Base-by-base conservation (phyloP, 352 stramenopile species). In the Pythium dissimile region DNA sequence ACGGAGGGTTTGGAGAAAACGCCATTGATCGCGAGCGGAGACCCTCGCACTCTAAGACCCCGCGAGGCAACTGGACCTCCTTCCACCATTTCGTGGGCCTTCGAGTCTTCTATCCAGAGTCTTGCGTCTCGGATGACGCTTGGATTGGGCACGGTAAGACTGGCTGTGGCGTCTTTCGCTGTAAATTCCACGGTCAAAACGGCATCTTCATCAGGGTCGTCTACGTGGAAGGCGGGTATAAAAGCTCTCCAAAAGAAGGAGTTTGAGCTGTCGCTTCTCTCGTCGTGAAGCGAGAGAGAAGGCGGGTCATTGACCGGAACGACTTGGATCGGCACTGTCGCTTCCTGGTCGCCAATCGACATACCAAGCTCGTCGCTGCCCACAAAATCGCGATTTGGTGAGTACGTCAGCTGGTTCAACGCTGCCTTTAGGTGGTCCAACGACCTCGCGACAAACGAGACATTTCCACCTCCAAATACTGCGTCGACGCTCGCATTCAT, bases 161-260 rank as follows among this genome's bases (percentile, higher is more conserved):
- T 34, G 28, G n/a, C n/a, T n/a, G n/a, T n/a, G n/a, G n/a, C n/a
- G n/a, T 20, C 28, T 2, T 35, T 35, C 24, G 2, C 12, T 13
- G 39, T 47, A 13, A 85, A 45, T 16, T 66, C 54, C n/a, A 82
- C 54, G 10, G 68, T 56, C 23, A 80, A 57, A 5, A 67, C 37
- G 31, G 84, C 71, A n/a, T 47, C 24, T 2, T 34, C 26, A 28
- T 87, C 77, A 0, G 64, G 47, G 23, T 87, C 75, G 3, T 55
- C 34, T 0, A 85, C 26, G 26, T 34, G 43, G 35, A 87, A 54
- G 3, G 41, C 27, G 3, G 77, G 74, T 5, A 84, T 52, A 20
- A 78, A 69, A n/a, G 24, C 57, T 54, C 20, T 57, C 58, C 20
- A 75, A 55, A 7, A 53, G 48, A 0, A 26, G 39, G 1, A 20